These are phyloP conservation scores for Lachnellula cervina DNA, from an alignment of 2,329 filamentous ascomycete genomes.

Conservation along the genomic window DNA sequence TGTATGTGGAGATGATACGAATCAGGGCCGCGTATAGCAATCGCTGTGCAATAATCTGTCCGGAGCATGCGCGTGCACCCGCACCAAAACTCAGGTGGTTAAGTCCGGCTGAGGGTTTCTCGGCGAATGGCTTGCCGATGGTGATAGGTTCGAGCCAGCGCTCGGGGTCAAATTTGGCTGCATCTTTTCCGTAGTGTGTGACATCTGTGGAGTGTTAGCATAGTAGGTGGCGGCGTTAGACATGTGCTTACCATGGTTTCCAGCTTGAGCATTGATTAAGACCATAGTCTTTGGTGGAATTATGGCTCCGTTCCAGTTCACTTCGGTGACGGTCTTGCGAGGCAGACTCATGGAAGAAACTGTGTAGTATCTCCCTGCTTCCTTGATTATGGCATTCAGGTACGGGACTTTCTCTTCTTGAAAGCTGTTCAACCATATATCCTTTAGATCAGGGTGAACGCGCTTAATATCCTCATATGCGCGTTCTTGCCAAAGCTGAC, in stretches of 20 bases:
- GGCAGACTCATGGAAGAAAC: constrained; percentile 49
- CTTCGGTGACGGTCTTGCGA: constrained; percentile 44
- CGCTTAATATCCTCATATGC: constrained; percentile 48
- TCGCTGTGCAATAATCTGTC: constrained; percentile 46
- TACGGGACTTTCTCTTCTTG: constrained; percentile 46
- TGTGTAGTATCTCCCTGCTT: constrained; percentile 49
- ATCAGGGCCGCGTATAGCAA: constrained; percentile 46
- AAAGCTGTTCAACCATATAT: constrained; percentile 43
- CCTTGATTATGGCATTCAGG: constrained; percentile 44
- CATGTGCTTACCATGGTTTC: constrained; percentile 52
- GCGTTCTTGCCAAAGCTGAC: constrained; percentile 60
- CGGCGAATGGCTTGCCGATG: constrained; percentile 32
- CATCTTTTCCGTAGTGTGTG: constrained; percentile 44
- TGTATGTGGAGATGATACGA: constrained; percentile 44
- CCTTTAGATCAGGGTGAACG: constrained; percentile 40
- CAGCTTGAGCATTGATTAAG: constrained; percentile 50
- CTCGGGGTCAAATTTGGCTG: constrained; percentile 49
- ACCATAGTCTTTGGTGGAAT: constrained; percentile 51
- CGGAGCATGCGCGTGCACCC: constrained; percentile 47
- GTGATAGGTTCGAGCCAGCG: constrained; percentile 53
- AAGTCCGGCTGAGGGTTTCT: constrained; percentile 30
- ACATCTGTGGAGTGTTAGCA: constrained; percentile 32
- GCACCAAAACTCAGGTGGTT: constrained; percentile 48
- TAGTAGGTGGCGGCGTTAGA: constrained; percentile 23
- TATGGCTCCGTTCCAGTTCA: constrained; percentile 46